Percentiles rank a stretch among this genome's conserved stretches.
phyloP scores from a whole-genome alignment of 345 rosid species.

The Salix exigua region DNA sequence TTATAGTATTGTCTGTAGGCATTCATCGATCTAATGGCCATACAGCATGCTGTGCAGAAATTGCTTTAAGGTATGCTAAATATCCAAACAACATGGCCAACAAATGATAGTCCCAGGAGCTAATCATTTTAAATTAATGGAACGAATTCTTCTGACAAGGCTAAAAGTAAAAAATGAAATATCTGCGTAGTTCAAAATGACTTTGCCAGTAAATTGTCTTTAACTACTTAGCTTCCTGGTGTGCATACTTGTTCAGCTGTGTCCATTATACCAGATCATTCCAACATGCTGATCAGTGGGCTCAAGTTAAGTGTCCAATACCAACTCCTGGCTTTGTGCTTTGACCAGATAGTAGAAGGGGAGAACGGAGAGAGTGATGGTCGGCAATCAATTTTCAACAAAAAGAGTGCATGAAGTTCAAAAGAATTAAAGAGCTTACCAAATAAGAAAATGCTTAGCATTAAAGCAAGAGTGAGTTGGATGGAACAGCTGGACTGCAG shows the following conservation, averaged over 20 bases:
- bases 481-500: slow-evolving; percentile 50
- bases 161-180: neutral
- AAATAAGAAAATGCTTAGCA: slow-evolving; percentile 61
- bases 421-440: slow-evolving; percentile 38
- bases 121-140: neutral
- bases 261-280: neutral
- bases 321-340: neutral
- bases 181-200: neutral
- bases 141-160: neutral
- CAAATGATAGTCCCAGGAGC: neutral
- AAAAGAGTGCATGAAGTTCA: neutral
- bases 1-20: neutral
- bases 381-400: neutral
- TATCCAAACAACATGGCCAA: neutral
- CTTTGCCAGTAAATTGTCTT: neutral
- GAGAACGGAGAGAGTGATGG: neutral
- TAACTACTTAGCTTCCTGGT: neutral
- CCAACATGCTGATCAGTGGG: neutral
- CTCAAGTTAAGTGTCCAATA: neutral
- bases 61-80: neutral
- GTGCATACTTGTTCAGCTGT: neutral
- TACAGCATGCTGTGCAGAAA: neutral
- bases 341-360: neutral
- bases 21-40: no score
- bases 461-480: slow-evolving; percentile 55